A percentile compares a stretch with the other conserved stretches of the same genome.
These are phyloP conservation scores for Heterobasidion parviporum DNA, from an alignment of 1,284 basidiomycete genomes.

Conservation along the genomic window DNA sequence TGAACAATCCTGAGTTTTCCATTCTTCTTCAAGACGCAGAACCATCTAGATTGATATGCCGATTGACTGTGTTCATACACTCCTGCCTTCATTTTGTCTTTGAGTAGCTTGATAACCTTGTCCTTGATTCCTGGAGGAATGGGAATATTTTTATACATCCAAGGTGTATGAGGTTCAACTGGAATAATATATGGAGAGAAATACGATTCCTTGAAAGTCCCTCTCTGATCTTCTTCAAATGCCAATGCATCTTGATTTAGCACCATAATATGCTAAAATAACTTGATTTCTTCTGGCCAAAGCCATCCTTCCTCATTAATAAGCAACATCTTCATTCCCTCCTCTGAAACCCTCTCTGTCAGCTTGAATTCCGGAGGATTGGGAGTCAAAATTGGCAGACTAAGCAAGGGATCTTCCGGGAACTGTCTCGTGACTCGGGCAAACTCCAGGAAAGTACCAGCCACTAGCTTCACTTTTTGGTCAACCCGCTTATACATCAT, in stretches of 20 bases:
- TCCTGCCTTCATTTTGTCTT: slow-evolving; percentile 22
- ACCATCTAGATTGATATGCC: slow-evolving; percentile 21
- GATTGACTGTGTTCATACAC: slow-evolving; percentile 27
- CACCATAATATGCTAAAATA: too few relatives aligned
- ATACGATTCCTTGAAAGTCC: slow-evolving; percentile 14
- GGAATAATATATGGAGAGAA: slow-evolving; percentile 17
- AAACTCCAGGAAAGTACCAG: background rate
- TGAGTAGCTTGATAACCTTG: slow-evolving; percentile 22
- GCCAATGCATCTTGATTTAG: too few relatives aligned
- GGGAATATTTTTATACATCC: slow-evolving; percentile 19
- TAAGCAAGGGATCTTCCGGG: background rate
- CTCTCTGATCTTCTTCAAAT: too few relatives aligned
- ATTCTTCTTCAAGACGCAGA: slow-evolving; percentile 13
- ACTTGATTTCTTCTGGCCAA: too few relatives aligned
- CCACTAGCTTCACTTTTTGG: background rate
- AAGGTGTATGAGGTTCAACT: slow-evolving; percentile 19
- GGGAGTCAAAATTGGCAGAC: background rate
- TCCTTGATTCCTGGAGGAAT: slow-evolving; percentile 22
- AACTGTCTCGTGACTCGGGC: background rate
- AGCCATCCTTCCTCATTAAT: too few relatives aligned
- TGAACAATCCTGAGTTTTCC: slow-evolving; percentile 6
- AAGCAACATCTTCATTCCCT: too few relatives aligned
- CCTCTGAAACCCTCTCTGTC: background rate
- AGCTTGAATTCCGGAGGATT: background rate
- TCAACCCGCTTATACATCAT: background rate